These are phyloP conservation scores for Corymbia citriodora DNA, from an alignment of 441 rosid genomes.

Conservation along the genomic window DNA sequence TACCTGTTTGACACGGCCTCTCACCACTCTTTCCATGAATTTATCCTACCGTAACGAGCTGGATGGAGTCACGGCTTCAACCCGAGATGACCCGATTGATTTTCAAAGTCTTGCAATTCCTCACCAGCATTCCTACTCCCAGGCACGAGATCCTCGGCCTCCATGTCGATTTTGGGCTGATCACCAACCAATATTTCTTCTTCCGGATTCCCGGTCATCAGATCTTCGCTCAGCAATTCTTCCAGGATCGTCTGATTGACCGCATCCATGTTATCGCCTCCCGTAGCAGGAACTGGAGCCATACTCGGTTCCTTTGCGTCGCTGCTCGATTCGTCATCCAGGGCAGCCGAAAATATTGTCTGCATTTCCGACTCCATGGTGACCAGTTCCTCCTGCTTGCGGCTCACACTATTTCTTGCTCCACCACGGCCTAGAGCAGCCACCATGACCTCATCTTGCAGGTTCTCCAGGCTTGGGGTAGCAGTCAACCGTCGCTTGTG, in stretches of 20 bases:
- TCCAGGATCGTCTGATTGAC: slow-evolving; percentile 35
- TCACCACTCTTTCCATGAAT: neutral
- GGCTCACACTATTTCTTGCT: slow-evolving; percentile 1
- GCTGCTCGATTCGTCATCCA: slow-evolving; percentile 41
- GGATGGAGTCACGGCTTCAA: slow-evolving; percentile 28
- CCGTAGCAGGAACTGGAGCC: slow-evolving; percentile 7
- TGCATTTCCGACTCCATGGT: slow-evolving; percentile 38
- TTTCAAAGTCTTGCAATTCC: slow-evolving; percentile 48
- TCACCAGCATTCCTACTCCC: slow-evolving; percentile 38
- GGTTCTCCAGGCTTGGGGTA: slow-evolving; percentile 37
- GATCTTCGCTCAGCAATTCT: slow-evolving; percentile 37
- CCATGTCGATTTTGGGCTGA: slow-evolving; percentile 33
- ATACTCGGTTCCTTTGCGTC: slow-evolving; percentile 7
- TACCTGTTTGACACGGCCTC: neutral
- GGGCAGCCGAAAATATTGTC: slow-evolving; percentile 28
- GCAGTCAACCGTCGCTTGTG: slow-evolving; percentile 56
- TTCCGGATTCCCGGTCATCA: slow-evolving; percentile 19
- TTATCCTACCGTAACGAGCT: neutral
- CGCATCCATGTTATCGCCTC: neutral
- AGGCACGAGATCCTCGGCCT: slow-evolving; percentile 48
- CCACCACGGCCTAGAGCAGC: neutral
- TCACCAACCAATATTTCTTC: slow-evolving; percentile 26
- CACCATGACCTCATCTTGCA: slow-evolving; percentile 27
- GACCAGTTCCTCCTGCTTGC: slow-evolving; percentile 16
- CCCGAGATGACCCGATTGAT: slow-evolving; percentile 59